A percentile compares a stretch with the other conserved stretches of the same genome.
Evolutionary conservation across 1,139 yeast genomes (phyloP).

Genomic region (Blastobotrys aristatus): DNA sequence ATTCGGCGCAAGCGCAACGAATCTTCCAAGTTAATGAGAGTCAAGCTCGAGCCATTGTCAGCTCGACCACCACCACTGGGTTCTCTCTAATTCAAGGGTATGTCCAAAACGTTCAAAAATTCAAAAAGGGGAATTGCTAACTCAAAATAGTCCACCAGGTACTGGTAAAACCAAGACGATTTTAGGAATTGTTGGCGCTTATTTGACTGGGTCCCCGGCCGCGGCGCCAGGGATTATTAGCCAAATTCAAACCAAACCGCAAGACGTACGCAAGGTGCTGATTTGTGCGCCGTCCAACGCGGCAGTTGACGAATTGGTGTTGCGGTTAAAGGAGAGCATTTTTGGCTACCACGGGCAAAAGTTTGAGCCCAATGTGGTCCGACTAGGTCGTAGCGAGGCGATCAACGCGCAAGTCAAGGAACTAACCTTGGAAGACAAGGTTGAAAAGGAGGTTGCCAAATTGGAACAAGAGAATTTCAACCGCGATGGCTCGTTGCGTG

Average conservation of each 20-base stretch:
- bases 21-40: conserved; percentile 70
- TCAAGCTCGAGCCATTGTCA: conserved; percentile 83
- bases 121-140: conserved; percentile 6
- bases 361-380: conserved; percentile 68
- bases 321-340: conserved; percentile 76
- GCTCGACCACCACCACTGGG: conserved; percentile 63
- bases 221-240: conserved; percentile 33
- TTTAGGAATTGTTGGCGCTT: conserved; percentile 81
- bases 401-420: conserved; percentile 79
- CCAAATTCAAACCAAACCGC: conserved; percentile 11
- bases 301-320: conserved; percentile 94
- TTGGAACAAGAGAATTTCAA: conserved; percentile 37
- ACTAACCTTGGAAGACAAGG: conserved; percentile 79
- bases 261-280: conserved; percentile 50
- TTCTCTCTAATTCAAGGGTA: conserved; percentile 87
- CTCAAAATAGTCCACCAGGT: conserved; percentile 63
- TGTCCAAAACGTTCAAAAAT: conserved; percentile 9
- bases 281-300: conserved; percentile 99
- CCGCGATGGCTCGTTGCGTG: conserved; percentile 45
- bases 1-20: conserved; percentile 37
- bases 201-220: conserved; percentile 45
- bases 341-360: conserved; percentile 48
- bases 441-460: conserved; percentile 58
- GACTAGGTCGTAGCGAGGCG: conserved; percentile 88
- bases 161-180: conserved; percentile 98